Evolutionary conservation across 305 asterid genomes (phyloP).

Genomic region (Fraxinus sp.): DNA sequence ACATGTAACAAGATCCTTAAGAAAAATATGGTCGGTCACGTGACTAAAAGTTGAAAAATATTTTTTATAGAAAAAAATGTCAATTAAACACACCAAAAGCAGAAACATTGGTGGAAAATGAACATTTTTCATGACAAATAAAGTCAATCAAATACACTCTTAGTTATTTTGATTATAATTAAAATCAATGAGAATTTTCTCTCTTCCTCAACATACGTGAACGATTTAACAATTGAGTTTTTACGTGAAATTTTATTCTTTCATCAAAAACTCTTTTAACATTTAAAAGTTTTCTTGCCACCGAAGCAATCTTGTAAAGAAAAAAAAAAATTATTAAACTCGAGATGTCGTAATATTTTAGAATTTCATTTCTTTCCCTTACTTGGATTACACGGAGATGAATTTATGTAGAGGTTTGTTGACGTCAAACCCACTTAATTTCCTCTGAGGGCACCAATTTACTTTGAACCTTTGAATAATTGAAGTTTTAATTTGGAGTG

Average conservation of each 20-base stretch:
- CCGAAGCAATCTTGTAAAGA: background rate
- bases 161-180: too few relatives aligned
- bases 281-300: background rate
- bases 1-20: too few relatives aligned
- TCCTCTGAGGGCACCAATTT: background rate
- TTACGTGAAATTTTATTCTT: background rate
- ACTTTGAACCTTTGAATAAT: background rate
- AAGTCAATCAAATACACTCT: too few relatives aligned
- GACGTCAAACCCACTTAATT: background rate
- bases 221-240: background rate
- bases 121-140: too few relatives aligned
- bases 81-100: too few relatives aligned
- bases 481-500: background rate
- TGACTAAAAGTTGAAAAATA: too few relatives aligned
- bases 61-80: too few relatives aligned
- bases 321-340: too few relatives aligned
- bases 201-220: background rate
- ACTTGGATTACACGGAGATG: background rate
- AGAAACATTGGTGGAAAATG: too few relatives aligned
- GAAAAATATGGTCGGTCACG: too few relatives aligned
- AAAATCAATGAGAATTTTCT: background rate
- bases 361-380: background rate
- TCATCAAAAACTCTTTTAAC: background rate
- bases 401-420: background rate
- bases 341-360: background rate